Percentiles rank a stretch among this genome's conserved stretches.
These are phyloP conservation scores for Patellifolia procumbens DNA, from an alignment of 179 eudicot species.

Conservation along the genomic window DNA sequence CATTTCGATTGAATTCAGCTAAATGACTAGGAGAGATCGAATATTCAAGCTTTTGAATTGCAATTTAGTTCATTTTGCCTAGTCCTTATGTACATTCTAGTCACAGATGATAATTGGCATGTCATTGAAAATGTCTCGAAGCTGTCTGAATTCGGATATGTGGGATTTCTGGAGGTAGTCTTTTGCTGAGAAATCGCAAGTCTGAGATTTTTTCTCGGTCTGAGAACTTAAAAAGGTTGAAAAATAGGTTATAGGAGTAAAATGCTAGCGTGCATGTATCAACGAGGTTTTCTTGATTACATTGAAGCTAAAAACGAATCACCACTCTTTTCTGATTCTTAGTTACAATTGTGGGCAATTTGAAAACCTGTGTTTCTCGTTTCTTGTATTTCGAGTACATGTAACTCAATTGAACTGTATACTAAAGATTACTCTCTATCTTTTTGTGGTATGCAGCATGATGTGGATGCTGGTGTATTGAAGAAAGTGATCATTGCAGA, in stretches of 20 bases:
- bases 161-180: background rate
- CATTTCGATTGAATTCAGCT: background rate
- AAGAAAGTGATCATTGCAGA: constrained; percentile 82
- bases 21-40: background rate
- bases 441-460: constrained; percentile 55
- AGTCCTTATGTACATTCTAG: too few relatives aligned
- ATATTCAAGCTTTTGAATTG: background rate
- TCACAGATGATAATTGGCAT: background rate
- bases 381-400: background rate
- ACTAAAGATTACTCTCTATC: background rate
- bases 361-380: background rate
- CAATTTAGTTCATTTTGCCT: background rate
- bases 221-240: background rate
- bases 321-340: background rate
- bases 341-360: background rate
- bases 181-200: background rate
- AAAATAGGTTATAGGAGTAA: background rate
- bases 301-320: background rate
- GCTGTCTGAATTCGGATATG: background rate
- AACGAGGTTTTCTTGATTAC: background rate
- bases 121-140: background rate
- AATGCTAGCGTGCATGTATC: background rate
- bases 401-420: background rate
- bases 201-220: background rate
- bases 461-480: constrained; percentile 90